phyloP scores from a whole-genome alignment of 257 asterid species.

The Solanum medicagineum region DNA sequence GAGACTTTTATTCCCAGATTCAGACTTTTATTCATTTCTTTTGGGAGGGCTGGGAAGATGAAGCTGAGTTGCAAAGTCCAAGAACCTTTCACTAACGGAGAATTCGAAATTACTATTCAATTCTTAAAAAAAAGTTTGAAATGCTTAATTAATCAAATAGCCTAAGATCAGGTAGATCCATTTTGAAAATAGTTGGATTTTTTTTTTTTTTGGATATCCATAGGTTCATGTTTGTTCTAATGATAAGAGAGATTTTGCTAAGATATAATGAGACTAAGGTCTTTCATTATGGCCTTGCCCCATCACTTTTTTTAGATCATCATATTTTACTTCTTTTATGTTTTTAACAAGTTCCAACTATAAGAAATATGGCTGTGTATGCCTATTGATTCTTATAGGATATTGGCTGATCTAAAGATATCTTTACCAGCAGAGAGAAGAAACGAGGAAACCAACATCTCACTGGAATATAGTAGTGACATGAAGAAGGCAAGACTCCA shows the following conservation, averaged over 20 bases:
- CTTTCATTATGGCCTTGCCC: background rate
- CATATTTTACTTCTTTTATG: background rate
- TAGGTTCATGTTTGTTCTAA: background rate
- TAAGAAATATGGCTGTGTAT: background rate
- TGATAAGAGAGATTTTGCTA: background rate
- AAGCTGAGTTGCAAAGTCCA: background rate
- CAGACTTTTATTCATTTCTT: background rate
- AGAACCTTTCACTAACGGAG: background rate
- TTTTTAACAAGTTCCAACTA: background rate
- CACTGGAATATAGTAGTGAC: conserved; percentile 46
- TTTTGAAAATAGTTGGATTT: background rate
- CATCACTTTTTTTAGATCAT: background rate
- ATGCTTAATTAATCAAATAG: background rate
- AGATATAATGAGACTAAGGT: background rate
- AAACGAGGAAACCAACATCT: conserved; percentile 20
- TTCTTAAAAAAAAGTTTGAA: background rate
- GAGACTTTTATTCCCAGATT: background rate
- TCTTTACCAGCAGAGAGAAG: conserved; percentile 3
- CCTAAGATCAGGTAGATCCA: background rate
- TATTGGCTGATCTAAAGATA: background rate
- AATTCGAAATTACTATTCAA: background rate
- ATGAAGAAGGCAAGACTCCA: conserved; percentile 54
- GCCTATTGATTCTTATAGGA: background rate
- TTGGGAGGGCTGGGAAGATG: background rate
- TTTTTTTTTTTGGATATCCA: background rate